Conservation (phyloP, 2,329 filamentous ascomycete genomes). For the Albophoma yamanashiensis region DNA sequence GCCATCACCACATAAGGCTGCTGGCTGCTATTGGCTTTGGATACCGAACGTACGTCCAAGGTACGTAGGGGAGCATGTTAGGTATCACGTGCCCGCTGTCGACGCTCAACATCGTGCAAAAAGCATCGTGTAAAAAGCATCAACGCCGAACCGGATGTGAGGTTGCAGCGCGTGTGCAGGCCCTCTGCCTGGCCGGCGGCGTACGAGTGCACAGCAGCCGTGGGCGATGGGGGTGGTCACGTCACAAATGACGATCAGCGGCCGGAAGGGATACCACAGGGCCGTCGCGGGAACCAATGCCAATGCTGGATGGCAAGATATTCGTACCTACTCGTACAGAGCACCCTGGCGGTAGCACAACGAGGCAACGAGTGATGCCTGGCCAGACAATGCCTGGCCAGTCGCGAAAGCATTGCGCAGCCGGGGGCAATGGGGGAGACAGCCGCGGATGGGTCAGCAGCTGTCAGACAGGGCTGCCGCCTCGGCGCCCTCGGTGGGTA, state of each 20-base stretch:
- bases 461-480: not conserved
- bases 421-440: not conserved
- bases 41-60: too few species aligned
- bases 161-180: not conserved
- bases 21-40: too few species aligned
- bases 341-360: not conserved
- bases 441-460: not conserved
- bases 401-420: not conserved
- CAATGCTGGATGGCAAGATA: not conserved
- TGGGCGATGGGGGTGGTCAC: not conserved
- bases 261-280: not conserved
- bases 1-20: too few species aligned
- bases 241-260: not conserved
- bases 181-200: not conserved
- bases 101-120: not conserved
- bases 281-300: not conserved
- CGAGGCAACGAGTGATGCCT: not conserved
- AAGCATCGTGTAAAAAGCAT: too few species aligned
- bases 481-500: not conserved
- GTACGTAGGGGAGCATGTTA: not conserved
- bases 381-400: not conserved
- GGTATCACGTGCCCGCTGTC: not conserved
- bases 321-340: not conserved
- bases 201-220: not conserved
- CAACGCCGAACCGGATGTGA: not conserved